A percentile compares a stretch with the other conserved stretches of the same genome.
Conservation (phyloP, 345 rosid species). For the Eucalyptus urophylla region DNA sequence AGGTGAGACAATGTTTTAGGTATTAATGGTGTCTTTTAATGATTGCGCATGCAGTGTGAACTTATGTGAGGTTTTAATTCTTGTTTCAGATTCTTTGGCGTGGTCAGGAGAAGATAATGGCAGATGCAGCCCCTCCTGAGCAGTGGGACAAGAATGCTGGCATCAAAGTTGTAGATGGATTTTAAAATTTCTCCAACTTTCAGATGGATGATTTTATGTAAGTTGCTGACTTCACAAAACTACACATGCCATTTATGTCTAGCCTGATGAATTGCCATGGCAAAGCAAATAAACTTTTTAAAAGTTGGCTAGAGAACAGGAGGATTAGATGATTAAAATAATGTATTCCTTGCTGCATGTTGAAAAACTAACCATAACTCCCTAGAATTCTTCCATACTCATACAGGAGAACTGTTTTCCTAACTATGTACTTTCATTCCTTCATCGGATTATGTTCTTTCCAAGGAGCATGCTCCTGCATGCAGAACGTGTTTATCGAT, state of each 20-base stretch:
- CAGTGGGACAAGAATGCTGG: constrained; percentile 67
- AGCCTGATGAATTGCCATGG: not conserved
- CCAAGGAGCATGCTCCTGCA: too few species aligned
- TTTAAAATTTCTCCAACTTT: not conserved
- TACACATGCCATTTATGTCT: not conserved
- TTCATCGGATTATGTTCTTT: not conserved
- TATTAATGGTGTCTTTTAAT: not conserved
- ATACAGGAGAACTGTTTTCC: not conserved
- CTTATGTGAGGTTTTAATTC: not conserved
- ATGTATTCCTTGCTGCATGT: not conserved
- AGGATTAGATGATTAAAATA: not conserved
- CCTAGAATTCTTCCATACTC: not conserved
- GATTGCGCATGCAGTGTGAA: not conserved
- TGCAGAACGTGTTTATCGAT: not conserved
- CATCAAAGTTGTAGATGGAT: constrained; percentile 25
- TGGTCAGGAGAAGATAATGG: constrained; percentile 64
- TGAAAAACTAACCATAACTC: not conserved
- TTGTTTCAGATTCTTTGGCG: constrained; percentile 59
- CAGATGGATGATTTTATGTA: not conserved
- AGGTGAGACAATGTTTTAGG: constrained; percentile 17
- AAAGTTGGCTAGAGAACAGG: not conserved
- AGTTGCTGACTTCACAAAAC: not conserved
- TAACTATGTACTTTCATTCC: not conserved
- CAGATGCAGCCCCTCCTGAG: constrained; percentile 52
- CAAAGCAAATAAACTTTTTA: not conserved